Evolutionary conservation across 2,329 filamentous ascomycete species (phyloP).

Genomic region (Colletotrichum siamense): DNA sequence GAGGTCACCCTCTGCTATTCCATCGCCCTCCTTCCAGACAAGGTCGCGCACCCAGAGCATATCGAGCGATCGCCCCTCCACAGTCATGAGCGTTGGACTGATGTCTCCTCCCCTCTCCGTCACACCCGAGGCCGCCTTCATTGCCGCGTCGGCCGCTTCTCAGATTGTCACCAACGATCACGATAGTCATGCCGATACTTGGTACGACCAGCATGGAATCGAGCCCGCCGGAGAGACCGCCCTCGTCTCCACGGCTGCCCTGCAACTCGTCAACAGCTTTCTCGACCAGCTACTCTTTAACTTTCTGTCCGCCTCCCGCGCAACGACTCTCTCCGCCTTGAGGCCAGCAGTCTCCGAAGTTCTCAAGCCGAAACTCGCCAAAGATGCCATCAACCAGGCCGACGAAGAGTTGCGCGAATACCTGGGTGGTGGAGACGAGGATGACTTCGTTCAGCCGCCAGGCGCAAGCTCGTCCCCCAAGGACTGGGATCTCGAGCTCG

Average conservation of each 20-base stretch:
- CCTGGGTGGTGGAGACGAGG: constrained; percentile 78
- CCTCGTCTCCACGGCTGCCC: constrained; percentile 73
- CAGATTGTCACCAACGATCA: constrained; percentile 92
- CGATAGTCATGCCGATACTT: constrained; percentile 73
- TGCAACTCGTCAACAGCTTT: constrained; percentile 86
- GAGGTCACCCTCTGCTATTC: constrained; percentile 37
- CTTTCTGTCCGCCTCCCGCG: constrained; percentile 80
- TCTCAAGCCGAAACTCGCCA: constrained; percentile 86
- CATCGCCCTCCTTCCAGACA: constrained; percentile 36
- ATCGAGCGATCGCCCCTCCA: constrained; percentile 74
- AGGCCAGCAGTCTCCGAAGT: constrained; percentile 86
- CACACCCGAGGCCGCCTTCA: constrained; percentile 83
- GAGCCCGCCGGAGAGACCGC: constrained; percentile 72
- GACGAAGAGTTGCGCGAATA: constrained; percentile 91
- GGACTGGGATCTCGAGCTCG: constrained; percentile 88
- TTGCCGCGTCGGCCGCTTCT: constrained; percentile 85
- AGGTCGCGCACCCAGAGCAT: constrained; percentile 66
- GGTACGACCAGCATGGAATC: constrained; percentile 72
- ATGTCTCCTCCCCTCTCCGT: constrained; percentile 72
- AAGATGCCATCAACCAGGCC: constrained; percentile 80
- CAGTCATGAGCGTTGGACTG: constrained; percentile 60
- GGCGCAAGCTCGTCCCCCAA: constrained; percentile 51
- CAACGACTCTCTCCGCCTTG: constrained; percentile 76
- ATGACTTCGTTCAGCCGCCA: constrained; percentile 67
- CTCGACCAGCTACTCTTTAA: constrained; percentile 93